These are phyloP conservation scores for Globisporangium carolinianum DNA, from an alignment of 352 stramenopile genomes.

Conservation along the genomic window DNA sequence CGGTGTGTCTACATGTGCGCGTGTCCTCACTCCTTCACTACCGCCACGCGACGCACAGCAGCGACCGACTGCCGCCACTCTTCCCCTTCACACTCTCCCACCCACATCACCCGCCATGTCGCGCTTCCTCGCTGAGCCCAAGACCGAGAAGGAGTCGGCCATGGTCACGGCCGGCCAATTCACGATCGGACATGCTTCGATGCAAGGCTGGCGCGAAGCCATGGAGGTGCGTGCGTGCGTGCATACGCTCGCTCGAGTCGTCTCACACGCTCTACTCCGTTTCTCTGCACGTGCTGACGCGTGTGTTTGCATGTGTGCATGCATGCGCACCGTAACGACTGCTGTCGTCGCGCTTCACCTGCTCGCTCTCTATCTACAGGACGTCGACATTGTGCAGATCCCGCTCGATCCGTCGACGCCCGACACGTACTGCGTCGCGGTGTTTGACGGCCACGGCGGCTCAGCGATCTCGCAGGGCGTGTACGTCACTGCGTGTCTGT, in stretches of 20 bases:
- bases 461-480: conserved; percentile 56
- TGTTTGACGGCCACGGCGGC: conserved; percentile 84
- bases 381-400: conserved; percentile 67
- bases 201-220: conserved; percentile 81
- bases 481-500: conserved; percentile 22
- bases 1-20: not conserved
- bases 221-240: conserved; percentile 62
- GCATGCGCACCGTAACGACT: not conserved
- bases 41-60: not conserved
- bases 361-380: conserved; percentile 19
- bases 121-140: conserved; percentile 78
- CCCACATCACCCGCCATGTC: conserved; percentile 37
- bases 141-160: conserved; percentile 64
- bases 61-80: not conserved
- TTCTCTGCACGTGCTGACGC: not conserved
- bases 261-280: not conserved
- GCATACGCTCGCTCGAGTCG: not conserved
- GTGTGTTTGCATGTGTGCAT: not conserved
- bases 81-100: not conserved
- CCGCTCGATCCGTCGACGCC: conserved; percentile 49
- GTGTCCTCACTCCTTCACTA: not conserved
- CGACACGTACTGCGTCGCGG: conserved; percentile 59
- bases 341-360: not conserved
- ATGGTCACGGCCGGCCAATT: conserved; percentile 34
- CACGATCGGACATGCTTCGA: conserved; percentile 57